phyloP scores from a whole-genome alignment of 208 protist species.

The Kentomonas sorsogonicus region DNA sequence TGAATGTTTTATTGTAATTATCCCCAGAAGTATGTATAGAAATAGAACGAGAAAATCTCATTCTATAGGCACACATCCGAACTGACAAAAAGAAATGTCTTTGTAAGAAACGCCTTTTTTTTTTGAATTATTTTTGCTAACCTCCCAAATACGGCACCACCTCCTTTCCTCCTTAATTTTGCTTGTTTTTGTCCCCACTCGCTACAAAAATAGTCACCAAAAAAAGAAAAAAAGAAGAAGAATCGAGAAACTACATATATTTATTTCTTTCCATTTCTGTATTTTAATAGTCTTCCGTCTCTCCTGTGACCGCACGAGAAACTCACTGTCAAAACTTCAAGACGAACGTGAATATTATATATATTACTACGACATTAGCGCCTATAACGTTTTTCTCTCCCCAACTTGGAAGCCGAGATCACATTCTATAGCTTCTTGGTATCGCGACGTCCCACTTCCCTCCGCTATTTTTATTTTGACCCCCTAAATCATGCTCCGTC shows the following conservation, averaged over 20 bases:
- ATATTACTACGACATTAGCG: neutral
- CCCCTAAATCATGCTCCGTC: constrained; percentile 37
- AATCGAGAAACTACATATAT: too few relatives aligned
- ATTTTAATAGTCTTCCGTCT: constrained; percentile 6
- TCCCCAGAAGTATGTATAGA: neutral
- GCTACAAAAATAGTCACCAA: neutral
- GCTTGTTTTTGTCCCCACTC: neutral
- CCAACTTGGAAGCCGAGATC: neutral
- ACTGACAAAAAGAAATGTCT: neutral
- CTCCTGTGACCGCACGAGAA: neutral
- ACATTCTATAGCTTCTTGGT: neutral
- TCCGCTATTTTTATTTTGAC: constrained; percentile 9
- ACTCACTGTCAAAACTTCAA: neutral
- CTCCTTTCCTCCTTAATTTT: constrained; percentile 4
- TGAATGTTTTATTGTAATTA: neutral
- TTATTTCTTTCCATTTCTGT: too few relatives aligned
- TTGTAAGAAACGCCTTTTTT: neutral
- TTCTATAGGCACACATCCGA: neutral
- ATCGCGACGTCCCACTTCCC: constrained; percentile 1
- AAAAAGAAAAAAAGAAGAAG: constrained; percentile 2
- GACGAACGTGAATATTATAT: neutral
- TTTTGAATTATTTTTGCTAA: constrained; percentile 5
- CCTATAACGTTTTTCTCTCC: neutral
- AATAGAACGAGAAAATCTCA: neutral
- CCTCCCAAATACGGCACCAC: too few relatives aligned